phyloP scores from a whole-genome alignment of 225 moss, liverwort and hornwort species.

The Ulota crispa region DNA sequence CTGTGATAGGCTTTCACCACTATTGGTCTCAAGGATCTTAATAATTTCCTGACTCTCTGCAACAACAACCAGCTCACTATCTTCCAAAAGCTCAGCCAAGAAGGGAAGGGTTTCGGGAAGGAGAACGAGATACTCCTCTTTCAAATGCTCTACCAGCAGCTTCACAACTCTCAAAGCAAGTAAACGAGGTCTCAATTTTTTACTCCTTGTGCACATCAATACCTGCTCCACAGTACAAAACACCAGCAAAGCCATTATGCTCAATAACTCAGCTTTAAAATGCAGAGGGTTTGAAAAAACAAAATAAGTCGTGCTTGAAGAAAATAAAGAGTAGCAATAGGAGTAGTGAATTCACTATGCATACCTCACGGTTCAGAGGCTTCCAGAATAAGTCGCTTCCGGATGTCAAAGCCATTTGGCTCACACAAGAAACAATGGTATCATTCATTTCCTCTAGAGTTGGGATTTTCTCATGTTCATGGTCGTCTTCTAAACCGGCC shows the following conservation, averaged over 20 bases:
- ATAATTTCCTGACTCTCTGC: constrained; percentile 87
- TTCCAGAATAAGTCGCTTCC: constrained; percentile 98
- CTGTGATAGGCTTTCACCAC: constrained; percentile 84
- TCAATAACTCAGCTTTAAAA: background rate
- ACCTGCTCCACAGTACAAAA: constrained; percentile 54
- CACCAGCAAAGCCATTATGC: background rate
- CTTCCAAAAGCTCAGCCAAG: constrained; percentile 91
- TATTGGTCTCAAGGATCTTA: constrained; percentile 78
- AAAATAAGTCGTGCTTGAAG: too few species aligned
- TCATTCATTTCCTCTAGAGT: constrained; percentile 83
- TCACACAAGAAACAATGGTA: constrained; percentile 73
- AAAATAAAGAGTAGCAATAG: background rate
- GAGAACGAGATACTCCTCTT: constrained; percentile 91
- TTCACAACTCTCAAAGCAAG: constrained; percentile 76
- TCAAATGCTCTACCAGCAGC: constrained; percentile 78
- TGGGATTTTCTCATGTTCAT: constrained; percentile 24
- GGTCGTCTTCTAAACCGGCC: constrained; percentile 10
- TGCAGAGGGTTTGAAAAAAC: too few species aligned
- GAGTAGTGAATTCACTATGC: background rate
- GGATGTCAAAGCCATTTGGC: constrained; percentile 94
- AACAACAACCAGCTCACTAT: constrained; percentile 69
- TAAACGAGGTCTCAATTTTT: constrained; percentile 68
- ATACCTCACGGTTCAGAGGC: constrained; percentile 93
- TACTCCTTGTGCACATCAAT: constrained; percentile 79
- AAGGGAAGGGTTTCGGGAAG: constrained; percentile 92